These are phyloP conservation scores for Cladosporium sp. DNA, from an alignment of 2,329 filamentous ascomycete species.

Conservation along the genomic window DNA sequence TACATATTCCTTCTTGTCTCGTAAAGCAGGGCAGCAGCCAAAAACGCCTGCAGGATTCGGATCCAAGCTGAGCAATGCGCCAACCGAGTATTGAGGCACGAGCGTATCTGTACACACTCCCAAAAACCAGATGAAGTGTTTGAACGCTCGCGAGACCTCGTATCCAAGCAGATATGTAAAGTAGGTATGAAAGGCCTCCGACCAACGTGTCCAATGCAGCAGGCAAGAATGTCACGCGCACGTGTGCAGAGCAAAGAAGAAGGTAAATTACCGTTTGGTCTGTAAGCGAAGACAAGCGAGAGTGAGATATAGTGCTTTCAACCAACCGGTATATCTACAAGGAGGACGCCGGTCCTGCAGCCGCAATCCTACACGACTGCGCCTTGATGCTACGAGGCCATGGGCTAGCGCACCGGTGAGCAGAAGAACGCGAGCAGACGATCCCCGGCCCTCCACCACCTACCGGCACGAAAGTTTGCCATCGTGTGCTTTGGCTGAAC, in stretches of 20 bases:
- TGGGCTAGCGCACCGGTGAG: neutral
- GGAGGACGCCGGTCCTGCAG: neutral
- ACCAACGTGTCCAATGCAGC: neutral
- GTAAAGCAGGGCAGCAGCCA: neutral
- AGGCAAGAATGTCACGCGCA: neutral
- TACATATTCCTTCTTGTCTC: neutral
- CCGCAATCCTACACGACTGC: neutral
- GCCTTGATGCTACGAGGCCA: neutral
- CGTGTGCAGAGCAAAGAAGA: neutral
- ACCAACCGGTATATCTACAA: neutral
- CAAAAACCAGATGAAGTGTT: neutral
- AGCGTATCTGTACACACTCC: neutral
- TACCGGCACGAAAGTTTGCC: no score
- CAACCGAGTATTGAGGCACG: neutral
- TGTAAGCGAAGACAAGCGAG: neutral
- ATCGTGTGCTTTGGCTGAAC: no score
- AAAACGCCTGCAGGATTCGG: constrained; percentile 2
- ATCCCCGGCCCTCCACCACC: neutral
- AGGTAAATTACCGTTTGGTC: neutral
- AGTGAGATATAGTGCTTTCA: neutral
- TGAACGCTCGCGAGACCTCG: neutral
- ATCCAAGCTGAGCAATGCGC: neutral
- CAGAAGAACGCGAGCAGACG: neutral
- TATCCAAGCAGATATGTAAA: neutral
- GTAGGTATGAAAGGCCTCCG: neutral